A percentile compares a stretch with the other conserved stretches of the same genome.
Conservation (phyloP, 352 stramenopile species). For the Pythium scleroteichum region DNA sequence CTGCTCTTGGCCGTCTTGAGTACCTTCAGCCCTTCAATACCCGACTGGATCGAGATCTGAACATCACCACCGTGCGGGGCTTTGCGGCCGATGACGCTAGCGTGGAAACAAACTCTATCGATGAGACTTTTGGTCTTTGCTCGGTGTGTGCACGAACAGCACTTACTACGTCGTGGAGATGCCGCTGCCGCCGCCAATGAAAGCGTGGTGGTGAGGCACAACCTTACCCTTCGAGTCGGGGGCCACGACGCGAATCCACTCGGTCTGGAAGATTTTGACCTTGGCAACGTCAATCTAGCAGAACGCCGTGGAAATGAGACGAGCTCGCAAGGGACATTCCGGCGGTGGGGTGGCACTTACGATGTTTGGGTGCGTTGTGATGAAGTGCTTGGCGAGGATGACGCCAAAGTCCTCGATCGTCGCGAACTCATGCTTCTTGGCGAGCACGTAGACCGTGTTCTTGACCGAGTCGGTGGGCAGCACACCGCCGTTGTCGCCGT, state of each 20-base stretch:
- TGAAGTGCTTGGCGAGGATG: slow-evolving; percentile 87
- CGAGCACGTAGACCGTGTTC: slow-evolving; percentile 89
- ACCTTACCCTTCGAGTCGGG: slow-evolving; percentile 56
- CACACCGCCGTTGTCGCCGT: slow-evolving; percentile 83
- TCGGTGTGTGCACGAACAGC: background rate
- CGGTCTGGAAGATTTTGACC: slow-evolving; percentile 75
- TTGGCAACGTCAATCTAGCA: slow-evolving; percentile 65
- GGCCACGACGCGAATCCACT: slow-evolving; percentile 64
- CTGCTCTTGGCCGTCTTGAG: slow-evolving; percentile 90
- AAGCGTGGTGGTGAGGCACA: slow-evolving; percentile 73
- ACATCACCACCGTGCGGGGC: slow-evolving; percentile 30
- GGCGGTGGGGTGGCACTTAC: slow-evolving; percentile 33
- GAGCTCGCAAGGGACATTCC: background rate
- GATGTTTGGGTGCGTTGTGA: slow-evolving; percentile 74
- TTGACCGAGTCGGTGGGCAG: slow-evolving; percentile 90
- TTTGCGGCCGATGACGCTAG: slow-evolving; percentile 58
- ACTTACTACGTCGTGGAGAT: slow-evolving; percentile 66
- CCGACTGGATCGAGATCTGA: slow-evolving; percentile 52
- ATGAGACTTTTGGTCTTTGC: background rate
- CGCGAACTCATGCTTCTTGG: slow-evolving; percentile 86
- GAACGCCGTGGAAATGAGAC: background rate
- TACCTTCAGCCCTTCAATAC: slow-evolving; percentile 70
- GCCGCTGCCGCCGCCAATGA: slow-evolving; percentile 58
- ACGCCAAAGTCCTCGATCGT: slow-evolving; percentile 88
- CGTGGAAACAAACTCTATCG: background rate